Evolutionary conservation across 768 basidiomycete genomes (phyloP), one percentile per base, ranked within the genome.

Genomic region (Russula earlei): DNA sequence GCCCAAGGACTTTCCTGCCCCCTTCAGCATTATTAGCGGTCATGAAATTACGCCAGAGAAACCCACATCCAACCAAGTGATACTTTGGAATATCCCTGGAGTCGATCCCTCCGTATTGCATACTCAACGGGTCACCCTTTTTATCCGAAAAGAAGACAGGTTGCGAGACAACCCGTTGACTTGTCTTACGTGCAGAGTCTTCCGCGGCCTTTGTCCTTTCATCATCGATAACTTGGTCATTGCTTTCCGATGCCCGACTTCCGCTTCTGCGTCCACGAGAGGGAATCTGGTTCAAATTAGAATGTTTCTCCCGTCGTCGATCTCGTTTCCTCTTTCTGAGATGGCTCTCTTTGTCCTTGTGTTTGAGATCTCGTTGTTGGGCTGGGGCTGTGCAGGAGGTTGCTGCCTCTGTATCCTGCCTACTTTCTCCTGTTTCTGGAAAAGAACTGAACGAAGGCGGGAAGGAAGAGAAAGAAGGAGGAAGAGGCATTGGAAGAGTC

Each of bases 391-490:
- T 58, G 20, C 66, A 62, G n/a, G 49, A 50, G 1, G 37, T 6
- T 29, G 3, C 25, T 44, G 55, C 48, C 38, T 64, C 56, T 67
- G 66, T 50, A 17, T 43, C 52, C 36, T 63, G 56, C 49, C 72
- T 76, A 5, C 29, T 10, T 31, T 7, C 68, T 20, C 78, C 76
- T n/a, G 79, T 55, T 51, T 84, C 80, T 34, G 85, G 85, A 66
- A 88, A 87, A 25, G 85, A 85, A 14, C 76, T 66, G 66, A 87
- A 88, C 2, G 82, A 80, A 1, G 82, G 80, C 29, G 82, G 76
- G 64, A 84, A 77, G 4, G 81, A 81, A 3, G 77, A 75, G 67
- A 81, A 83, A 4, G 83, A 81, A 47, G 81, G 77, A 33, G 78
- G 68, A 62, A 77, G 70, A 77, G 82, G 75, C 31, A 52, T 65